Evolutionary conservation across 768 basidiomycete species (phyloP), one percentile per base, ranked within the genome.

Genomic region (Dentipellis fragilis): DNA sequence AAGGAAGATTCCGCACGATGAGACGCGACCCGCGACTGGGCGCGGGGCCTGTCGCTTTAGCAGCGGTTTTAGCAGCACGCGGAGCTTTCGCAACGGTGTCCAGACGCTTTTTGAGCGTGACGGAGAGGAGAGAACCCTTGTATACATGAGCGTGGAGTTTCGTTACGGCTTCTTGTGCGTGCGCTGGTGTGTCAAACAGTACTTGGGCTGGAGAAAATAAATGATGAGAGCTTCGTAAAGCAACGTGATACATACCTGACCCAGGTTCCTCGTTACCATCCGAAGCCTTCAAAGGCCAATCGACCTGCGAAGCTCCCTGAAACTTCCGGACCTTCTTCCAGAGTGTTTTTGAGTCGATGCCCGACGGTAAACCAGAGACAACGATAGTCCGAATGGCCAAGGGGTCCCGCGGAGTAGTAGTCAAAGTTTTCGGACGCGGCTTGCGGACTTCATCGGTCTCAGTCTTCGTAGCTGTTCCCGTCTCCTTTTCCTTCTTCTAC

Each of bases 101-200:
- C 8, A 90, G 71, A 14, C 89, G 81, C 65, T 92, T 92, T 76
- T 95, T 93, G 50, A 95, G 77, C 7, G 87, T 83, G 12, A 87
- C 89, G 2, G 88, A 91, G n/a, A 97, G 79, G 4, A 93, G 72
- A 9, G 77, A 75, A 40, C 93, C 92, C 66, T 95, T 94, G 79
- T 87, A 95, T 29, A 93, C 87, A 66, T 94, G 92, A 1, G 90
- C 91, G 65, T 98, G 92, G 1, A 98, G 79, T 67, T 89, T 91
- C 54, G 69, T 72, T 39, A 89, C 81, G 1, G 91, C 87, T 10
- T 83, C 79, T 39, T 77, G 74, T 0, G 94, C 93, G 23, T 78
- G 68, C 6, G 75, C 73, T 1, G 91, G 83, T 0, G 80, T 83
- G 1, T 76, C 68, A 68, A 93, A 94, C 5, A 93, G 57, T 16